Conservation (phyloP, 2,329 filamentous ascomycete species). For the Clonostachys sp. region DNA sequence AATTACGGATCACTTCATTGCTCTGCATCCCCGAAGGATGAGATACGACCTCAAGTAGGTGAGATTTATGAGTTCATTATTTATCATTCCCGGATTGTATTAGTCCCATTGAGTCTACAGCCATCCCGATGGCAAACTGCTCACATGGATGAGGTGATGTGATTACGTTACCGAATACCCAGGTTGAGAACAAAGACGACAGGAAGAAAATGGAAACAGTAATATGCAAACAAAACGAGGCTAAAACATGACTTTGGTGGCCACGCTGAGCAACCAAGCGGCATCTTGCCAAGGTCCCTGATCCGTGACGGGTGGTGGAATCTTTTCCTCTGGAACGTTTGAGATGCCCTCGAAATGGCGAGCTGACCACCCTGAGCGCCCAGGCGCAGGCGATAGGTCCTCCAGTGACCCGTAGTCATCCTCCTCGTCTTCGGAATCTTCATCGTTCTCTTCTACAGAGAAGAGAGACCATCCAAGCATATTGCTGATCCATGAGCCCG, state of each 20-base stretch:
- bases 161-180: not conserved
- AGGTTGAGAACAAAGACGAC: not conserved
- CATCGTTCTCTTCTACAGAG: conserved; percentile 56
- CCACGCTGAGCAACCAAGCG: conserved; percentile 63
- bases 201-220: not conserved
- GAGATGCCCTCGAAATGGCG: conserved; percentile 34
- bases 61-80: no score
- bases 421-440: conserved; percentile 37
- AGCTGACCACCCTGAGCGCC: conserved; percentile 23
- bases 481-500: conserved; percentile 55
- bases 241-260: conserved; percentile 56
- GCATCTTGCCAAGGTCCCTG: conserved; percentile 63
- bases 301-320: conserved; percentile 44
- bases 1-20: no score
- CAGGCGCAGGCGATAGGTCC: conserved; percentile 17
- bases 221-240: not conserved
- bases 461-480: conserved; percentile 59
- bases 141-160: not conserved
- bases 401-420: conserved; percentile 23
- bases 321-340: conserved; percentile 33
- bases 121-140: no score
- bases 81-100: no score
- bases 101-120: no score
- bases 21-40: no score
- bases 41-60: no score